Conservation (phyloP, 2,329 filamentous ascomycete genomes). For the Cyphellophora europaea region DNA sequence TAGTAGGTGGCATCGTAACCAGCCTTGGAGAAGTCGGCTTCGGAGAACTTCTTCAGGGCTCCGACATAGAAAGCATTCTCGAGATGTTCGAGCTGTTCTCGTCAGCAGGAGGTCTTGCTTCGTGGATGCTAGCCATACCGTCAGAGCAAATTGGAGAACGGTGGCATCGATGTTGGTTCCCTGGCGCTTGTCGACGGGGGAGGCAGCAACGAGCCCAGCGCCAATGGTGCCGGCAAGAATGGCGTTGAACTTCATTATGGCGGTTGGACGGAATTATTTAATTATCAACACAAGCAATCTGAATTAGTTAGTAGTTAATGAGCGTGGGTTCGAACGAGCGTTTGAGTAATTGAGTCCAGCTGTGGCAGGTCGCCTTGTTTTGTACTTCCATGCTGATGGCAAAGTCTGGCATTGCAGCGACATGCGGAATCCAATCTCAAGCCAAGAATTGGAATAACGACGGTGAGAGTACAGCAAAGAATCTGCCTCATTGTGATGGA, state of each 20-base stretch:
- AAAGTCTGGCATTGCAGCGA: no score
- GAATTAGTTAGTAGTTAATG: no score
- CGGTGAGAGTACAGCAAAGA: no score
- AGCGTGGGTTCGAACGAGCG: no score
- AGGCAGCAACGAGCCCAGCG: neutral
- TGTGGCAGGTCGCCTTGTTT: no score
- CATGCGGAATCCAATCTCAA: no score
- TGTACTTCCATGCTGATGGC: no score
- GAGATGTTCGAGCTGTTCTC: slow-evolving; percentile 52
- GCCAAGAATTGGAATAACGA: no score
- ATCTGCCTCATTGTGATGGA: no score
- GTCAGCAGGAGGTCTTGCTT: slow-evolving; percentile 50
- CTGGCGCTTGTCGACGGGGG: slow-evolving; percentile 26
- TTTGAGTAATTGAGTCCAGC: no score
- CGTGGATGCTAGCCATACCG: slow-evolving; percentile 2
- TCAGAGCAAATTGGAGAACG: slow-evolving; percentile 41
- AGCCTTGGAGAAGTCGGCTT: slow-evolving; percentile 53
- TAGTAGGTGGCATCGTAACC: slow-evolving; percentile 48
- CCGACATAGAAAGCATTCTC: slow-evolving; percentile 63
- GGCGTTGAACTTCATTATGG: slow-evolving; percentile 1
- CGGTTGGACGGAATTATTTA: no score
- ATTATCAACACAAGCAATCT: no score
- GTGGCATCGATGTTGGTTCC: slow-evolving; percentile 45
- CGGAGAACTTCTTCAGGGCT: slow-evolving; percentile 58
- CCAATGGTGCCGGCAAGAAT: neutral